Evolutionary conservation across 352 stramenopile species (phyloP), one percentile per base, ranked within the genome.

Genomic region (Halophytophthora polymorphica): DNA sequence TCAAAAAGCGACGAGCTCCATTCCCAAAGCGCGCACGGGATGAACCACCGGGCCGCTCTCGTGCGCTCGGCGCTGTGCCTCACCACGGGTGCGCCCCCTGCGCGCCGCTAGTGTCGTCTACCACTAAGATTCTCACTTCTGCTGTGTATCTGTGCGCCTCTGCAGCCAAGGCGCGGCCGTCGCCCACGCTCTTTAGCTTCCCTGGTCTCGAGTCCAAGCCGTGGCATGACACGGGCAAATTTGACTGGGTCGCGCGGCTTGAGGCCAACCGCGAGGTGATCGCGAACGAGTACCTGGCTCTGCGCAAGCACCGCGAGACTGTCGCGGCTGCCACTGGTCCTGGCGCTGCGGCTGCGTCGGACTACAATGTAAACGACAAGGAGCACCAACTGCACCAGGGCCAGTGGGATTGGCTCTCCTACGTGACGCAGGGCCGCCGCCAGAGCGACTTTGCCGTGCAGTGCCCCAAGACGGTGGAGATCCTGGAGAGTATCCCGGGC

Each of bases 321-420:
- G 25, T 66, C 36, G 25, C 43, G 4, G 31, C 23, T 8, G 11
- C 37, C 1, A 28, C 38, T 1, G 25, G 21, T 23, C 25, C 41
- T 11, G 39, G 40, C 10, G 56, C 49, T 1, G 15, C 43, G 21
- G 29, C 64, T 18, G 43, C 46, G 11, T 73, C 60, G 3, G 76
- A 92, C 57, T 89, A 92, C 54, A 77, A 83, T 11, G 60, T 80
- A 14, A 73, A 73, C 41, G 77, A 85, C 58, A 79, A 87, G 45
- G 78, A 92, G 52, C 78, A 92, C 28, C 66, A 86, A 58, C 63
- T 92, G 56, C 81, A 92, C 60, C 42, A 81, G 46, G 88, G 88
- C 13, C 57, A 88, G 43, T 99, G 96, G 96, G 90, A 99, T 76
- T 99, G 96, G 96, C 69, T 90, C 53, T 86, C 77, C 55, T 90